Base-by-base conservation (phyloP, 208 protist genomes). In the Endotrypanum monterogeii region DNA sequence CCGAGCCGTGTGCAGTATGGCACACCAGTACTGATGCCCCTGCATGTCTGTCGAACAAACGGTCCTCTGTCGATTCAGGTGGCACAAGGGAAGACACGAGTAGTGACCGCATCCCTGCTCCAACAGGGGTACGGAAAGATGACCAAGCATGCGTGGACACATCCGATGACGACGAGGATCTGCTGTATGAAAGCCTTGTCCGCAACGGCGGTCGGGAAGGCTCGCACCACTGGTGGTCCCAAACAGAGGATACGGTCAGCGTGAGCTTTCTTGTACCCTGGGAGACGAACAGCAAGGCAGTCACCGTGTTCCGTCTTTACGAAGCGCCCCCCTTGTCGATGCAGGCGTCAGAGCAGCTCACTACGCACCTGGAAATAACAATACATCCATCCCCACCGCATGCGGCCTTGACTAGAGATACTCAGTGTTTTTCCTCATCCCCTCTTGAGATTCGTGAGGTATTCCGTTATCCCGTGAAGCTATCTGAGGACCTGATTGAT, bases 181-280 rank as follows among this genome's bases (percentile, higher is more conserved):
- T 93, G 73, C 71, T 92, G 25, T 90, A 83, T 55, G 28, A 78
- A 25, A 87, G 82, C 23, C 79, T 96, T 1, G 89, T 76, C 28
- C 75, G 82, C 9, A 94, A 93, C 70, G 91, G 91, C 23, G 87
- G 86, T 4, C 79, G 83, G 18, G 86, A 96, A 35, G 82, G 84
- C 2, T 32, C 80, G 0, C 83, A 84, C 20, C 88, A 96, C 70
- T 79, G 91, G 60, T 96, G 89, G 88, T 71, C 88, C 20, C 91
- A 96, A 68, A 90, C 87, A 5, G 52, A 83, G 32, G 91, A 96
- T 61, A 89, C 83, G 1, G 83, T 80, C 12, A 85, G 80, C 0
- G 83, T 96, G 6, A 86, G 78, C 55, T 92, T 96, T 73, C 74
- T 93, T 35, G 71, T 96, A 3, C 91, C 91, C 28, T 78, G 67